Evolutionary conservation across 2,329 filamentous ascomycete species (phyloP), one percentile per base, ranked within the genome.

Genomic region (Colletotrichum sp.): DNA sequence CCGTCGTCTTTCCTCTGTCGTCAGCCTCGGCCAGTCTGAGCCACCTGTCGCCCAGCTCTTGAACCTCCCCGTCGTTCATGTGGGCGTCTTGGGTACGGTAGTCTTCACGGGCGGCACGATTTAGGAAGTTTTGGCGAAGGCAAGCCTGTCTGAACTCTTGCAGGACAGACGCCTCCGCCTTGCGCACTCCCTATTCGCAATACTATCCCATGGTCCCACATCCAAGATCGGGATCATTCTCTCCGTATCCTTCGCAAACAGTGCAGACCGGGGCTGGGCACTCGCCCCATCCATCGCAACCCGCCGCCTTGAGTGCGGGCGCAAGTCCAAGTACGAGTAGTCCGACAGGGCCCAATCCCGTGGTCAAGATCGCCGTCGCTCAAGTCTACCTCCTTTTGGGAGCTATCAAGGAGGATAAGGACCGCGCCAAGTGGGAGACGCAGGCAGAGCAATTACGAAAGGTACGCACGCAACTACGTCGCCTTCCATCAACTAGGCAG

Each of bases 321-420:
- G 90, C 90, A 79, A 92, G 90, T 85, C 90, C 90, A 80, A 91
- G 88, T 86, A 91, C 89, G 81, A 91, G 87, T 85, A 92, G 91
- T 85, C 90, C 90, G 82, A 92, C 90, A 82, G 90, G 90, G 85
- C 88, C 87, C 79, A 92, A 86, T 83, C 93, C 93, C 82, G 90
- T 99, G 81, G 94, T 94, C 77, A 98, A 98, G 87, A 97, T 99
- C 85, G 96, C 97, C 81, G 93, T 98, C 82, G 96, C 97, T 79
- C 97, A 99, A 88, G 93, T 99, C 79, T 98, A 97, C 87, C 93
- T 99, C 78, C 92, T 99, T 74, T 91, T 99, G 79, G 97, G 96
- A 87, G 96, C 95, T 38, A 94, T 99, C 83, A 98, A 97, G 85
- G 96, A 98, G 88, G 96, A 98, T 85, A 96, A 96, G 87, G 96